phyloP scores from a whole-genome alignment of 2,329 filamentous ascomycete genomes.

The Aureobasidium subglaciale region DNA sequence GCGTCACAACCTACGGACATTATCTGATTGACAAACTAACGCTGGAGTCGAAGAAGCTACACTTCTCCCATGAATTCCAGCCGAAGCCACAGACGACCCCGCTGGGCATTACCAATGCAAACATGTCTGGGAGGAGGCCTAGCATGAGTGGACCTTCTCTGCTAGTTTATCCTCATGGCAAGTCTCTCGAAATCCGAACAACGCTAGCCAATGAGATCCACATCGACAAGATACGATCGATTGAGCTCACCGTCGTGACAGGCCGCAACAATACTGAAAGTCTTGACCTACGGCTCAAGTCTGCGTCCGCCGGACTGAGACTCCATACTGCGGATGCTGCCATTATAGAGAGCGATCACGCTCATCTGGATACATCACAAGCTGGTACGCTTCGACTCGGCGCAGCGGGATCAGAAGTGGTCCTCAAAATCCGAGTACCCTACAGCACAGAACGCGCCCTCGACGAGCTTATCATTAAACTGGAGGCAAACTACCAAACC shows the following conservation, averaged over 20 bases:
- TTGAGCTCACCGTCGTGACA: constrained; percentile 66
- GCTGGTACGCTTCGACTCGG: constrained; percentile 41
- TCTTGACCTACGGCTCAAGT: constrained; percentile 46
- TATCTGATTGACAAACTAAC: constrained; percentile 70
- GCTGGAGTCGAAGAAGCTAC: constrained; percentile 56
- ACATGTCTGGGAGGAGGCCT: constrained; percentile 36
- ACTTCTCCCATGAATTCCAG: constrained; percentile 59
- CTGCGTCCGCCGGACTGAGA: constrained; percentile 54
- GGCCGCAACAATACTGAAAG: constrained; percentile 62
- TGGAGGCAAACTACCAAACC: constrained; percentile 42
- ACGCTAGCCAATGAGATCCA: constrained; percentile 63
- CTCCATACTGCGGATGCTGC: constrained; percentile 46
- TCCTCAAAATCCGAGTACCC: constrained; percentile 59
- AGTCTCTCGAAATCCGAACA: constrained; percentile 62
- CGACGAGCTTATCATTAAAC: constrained; percentile 60
- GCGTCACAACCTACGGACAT: constrained; percentile 60
- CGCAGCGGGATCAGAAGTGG: constrained; percentile 38
- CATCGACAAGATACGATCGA: constrained; percentile 68
- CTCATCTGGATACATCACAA: constrained; percentile 36
- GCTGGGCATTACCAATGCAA: constrained; percentile 40
- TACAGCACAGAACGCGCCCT: constrained; percentile 78
- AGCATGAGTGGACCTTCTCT: constrained; percentile 39
- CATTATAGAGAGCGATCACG: constrained; percentile 35
- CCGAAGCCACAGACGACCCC: constrained; percentile 41
- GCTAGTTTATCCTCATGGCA: constrained; percentile 63